These are phyloP conservation scores for Xanthoconium stramineum DNA, from an alignment of 768 basidiomycete species.

Conservation along the genomic window DNA sequence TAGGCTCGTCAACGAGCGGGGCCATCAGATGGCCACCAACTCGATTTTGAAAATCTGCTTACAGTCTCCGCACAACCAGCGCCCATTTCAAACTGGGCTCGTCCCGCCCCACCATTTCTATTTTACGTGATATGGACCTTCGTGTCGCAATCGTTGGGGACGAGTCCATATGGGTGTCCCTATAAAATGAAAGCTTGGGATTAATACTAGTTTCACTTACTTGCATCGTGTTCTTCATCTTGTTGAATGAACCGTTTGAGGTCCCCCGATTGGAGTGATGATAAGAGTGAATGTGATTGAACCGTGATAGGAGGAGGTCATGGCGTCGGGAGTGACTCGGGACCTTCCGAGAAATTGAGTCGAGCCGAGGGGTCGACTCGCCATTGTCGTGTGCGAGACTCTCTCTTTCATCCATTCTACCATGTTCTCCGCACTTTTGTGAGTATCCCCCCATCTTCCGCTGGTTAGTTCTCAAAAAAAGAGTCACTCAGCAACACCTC, in stretches of 20 bases:
- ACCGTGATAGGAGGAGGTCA: too few species aligned
- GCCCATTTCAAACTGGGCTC: too few species aligned
- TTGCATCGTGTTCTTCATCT: neutral
- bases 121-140: neutral
- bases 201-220: too few species aligned
- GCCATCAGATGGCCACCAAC: too few species aligned
- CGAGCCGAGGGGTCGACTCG: conserved; percentile 6
- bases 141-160: too few species aligned
- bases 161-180: too few species aligned
- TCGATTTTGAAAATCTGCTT: too few species aligned
- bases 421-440: conserved; percentile 86
- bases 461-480: conserved; percentile 10
- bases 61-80: neutral
- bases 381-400: neutral
- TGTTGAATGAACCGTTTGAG: neutral
- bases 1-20: too few species aligned
- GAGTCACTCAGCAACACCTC: conserved; percentile 44
- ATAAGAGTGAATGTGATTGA: neutral
- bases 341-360: conserved; percentile 2
- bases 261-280: neutral
- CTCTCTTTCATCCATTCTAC: conserved; percentile 19
- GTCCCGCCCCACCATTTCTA: neutral
- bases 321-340: neutral
- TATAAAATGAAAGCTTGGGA: too few species aligned
- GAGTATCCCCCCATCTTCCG: conserved; percentile 34